phyloP scores from a whole-genome alignment of 495 filamentous ascomycete genomes.

The Talaromyces stipitatus region DNA sequence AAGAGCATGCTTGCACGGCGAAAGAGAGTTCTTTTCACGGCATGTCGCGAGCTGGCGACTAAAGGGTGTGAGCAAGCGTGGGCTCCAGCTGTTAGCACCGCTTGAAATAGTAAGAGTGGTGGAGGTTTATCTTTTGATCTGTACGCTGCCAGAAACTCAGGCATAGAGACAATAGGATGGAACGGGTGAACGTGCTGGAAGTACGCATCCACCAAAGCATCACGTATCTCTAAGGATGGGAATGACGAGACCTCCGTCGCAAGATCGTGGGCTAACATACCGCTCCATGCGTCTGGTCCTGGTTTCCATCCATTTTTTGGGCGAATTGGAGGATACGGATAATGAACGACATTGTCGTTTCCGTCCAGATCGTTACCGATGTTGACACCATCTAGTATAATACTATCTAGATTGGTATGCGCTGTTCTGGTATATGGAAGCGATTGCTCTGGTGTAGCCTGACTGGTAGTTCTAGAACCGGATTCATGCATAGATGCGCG shows the following conservation, averaged over 20 bases:
- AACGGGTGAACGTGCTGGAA: constrained; percentile 7
- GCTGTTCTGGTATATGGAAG: neutral
- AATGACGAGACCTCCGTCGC: neutral
- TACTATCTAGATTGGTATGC: neutral
- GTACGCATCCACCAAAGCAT: constrained; percentile 8
- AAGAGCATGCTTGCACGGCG: constrained; percentile 13
- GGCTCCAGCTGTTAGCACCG: constrained; percentile 11
- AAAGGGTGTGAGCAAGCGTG: constrained; percentile 7
- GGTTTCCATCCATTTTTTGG: constrained; percentile 8
- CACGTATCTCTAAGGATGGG: constrained; percentile 1
- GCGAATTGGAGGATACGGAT: constrained; percentile 9
- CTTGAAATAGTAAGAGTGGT: constrained; percentile 13
- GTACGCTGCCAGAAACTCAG: constrained; percentile 5
- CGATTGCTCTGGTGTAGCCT: neutral
- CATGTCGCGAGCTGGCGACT: constrained; percentile 5
- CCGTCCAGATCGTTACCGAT: neutral
- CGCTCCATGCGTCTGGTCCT: neutral
- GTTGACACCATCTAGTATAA: neutral
- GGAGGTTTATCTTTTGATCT: constrained; percentile 5
- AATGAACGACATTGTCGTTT: neutral
- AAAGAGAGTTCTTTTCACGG: constrained; percentile 11
- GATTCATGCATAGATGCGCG: neutral
- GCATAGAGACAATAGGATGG: constrained; percentile 3
- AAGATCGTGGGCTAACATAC: neutral
- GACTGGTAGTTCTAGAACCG: neutral